phyloP scores from a whole-genome alignment of 345 rosid species.

The Euclidium syriacum region DNA sequence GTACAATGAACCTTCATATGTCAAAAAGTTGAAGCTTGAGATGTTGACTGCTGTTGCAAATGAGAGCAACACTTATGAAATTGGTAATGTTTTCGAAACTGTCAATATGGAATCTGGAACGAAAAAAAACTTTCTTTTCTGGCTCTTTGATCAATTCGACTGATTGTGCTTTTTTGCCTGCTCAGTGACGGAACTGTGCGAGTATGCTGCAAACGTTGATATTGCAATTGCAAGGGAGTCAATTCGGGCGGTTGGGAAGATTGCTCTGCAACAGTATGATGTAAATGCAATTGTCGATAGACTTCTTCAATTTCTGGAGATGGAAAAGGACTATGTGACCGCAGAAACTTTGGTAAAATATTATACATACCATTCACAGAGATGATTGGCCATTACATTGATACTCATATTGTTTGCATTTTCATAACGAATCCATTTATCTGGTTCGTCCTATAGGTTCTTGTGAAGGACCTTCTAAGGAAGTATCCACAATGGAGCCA shows the following conservation, averaged over 20 bases:
- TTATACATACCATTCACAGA: background rate
- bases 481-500: constrained; percentile 99
- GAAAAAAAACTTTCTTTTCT: background rate
- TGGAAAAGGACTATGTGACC: constrained; percentile 98
- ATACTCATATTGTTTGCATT: background rate
- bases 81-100: constrained; percentile 55
- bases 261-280: constrained; percentile 97
- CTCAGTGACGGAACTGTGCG: constrained; percentile 95
- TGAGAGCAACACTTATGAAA: constrained; percentile 96
- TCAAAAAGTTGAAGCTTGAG: constrained; percentile 96
- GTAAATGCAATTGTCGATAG: constrained; percentile 99
- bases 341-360: constrained; percentile 89
- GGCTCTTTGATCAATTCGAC: constrained; percentile 21
- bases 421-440: background rate
- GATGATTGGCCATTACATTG: background rate
- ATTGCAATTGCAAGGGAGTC: constrained; percentile 95
- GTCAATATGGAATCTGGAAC: background rate
- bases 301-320: constrained; percentile 98
- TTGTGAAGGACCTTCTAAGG: constrained; percentile 92
- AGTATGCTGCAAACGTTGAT: constrained; percentile 98
- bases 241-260: constrained; percentile 96
- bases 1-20: constrained; percentile 94
- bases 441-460: constrained; percentile 50
- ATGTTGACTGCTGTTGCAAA: constrained; percentile 99
- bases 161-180: constrained; percentile 14